Evolutionary conservation across 2,329 filamentous ascomycete genomes (phyloP).

Genomic region (Coniochaeta ligniaria): DNA sequence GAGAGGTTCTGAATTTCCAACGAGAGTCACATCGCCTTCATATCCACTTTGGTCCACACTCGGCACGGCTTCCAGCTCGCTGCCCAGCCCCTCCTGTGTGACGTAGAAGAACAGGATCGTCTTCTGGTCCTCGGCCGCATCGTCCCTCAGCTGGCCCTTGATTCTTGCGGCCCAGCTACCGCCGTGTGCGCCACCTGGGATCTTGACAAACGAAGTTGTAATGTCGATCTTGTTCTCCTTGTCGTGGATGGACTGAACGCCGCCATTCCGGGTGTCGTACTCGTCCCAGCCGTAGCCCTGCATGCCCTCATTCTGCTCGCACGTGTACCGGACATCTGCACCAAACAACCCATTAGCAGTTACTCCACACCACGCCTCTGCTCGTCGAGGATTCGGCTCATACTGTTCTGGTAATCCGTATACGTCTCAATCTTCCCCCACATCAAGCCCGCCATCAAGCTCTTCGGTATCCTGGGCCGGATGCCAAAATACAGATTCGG

Average conservation of each 20-base stretch:
- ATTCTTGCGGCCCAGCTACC: constrained; percentile 90
- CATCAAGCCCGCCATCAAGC: constrained; percentile 74
- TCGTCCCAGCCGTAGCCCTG: constrained; percentile 97
- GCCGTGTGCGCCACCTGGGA: constrained; percentile 76
- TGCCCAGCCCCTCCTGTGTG: constrained; percentile 68
- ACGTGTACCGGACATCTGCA: constrained; percentile 82
- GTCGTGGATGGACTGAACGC: constrained; percentile 86
- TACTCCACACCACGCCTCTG: neutral
- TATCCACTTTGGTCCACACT: constrained; percentile 41
- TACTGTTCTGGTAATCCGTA: constrained; percentile 66
- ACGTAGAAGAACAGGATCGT: constrained; percentile 79
- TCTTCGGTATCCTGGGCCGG: constrained; percentile 72
- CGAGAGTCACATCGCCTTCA: constrained; percentile 57
- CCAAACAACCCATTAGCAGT: neutral
- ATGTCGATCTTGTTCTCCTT: constrained; percentile 82
- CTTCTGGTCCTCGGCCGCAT: constrained; percentile 59
- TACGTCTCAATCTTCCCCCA: constrained; percentile 85
- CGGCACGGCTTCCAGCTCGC: constrained; percentile 50
- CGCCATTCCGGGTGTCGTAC: constrained; percentile 83
- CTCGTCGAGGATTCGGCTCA: constrained; percentile 23
- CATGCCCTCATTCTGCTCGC: constrained; percentile 92
- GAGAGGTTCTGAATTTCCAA: constrained; percentile 62
- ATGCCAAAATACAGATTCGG: constrained; percentile 94
- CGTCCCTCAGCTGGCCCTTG: constrained; percentile 69
- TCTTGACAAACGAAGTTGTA: constrained; percentile 88